Evolutionary conservation across 2,329 filamentous ascomycete species (phyloP).

Genomic region (Microsporum canis): DNA sequence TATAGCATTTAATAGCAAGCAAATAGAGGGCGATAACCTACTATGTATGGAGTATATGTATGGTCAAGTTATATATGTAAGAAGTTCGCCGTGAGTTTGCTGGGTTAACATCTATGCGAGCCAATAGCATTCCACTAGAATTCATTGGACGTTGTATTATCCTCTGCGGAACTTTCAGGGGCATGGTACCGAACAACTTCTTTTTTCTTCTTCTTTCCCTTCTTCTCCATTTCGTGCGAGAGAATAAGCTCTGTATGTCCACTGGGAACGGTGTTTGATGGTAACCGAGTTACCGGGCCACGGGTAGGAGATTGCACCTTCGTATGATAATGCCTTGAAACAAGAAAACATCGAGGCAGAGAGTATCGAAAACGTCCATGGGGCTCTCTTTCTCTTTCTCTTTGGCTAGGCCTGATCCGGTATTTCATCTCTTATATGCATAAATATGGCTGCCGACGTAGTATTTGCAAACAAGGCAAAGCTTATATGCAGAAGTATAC

Average conservation of each 20-base stretch:
- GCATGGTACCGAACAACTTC: not conserved
- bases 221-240: conserved; percentile 1
- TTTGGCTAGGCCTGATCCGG: not conserved
- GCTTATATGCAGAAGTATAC: not conserved
- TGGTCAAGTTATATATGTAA: not conserved
- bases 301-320: not conserved
- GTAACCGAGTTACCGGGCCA: not conserved
- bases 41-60: not conserved
- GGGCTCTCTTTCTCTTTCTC: not conserved
- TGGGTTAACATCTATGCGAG: not conserved
- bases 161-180: not conserved
- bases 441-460: not conserved
- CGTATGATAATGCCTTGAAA: not conserved
- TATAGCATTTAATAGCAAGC: no score
- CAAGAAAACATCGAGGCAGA: not conserved
- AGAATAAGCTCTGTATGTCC: not conserved
- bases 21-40: no score
- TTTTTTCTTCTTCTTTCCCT: not conserved
- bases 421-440: not conserved
- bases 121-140: not conserved
- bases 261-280: not conserved
- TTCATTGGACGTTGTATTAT: not conserved
- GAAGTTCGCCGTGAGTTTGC: not conserved
- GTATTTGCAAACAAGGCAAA: conserved; percentile 1
- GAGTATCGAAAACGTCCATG: not conserved